These are phyloP conservation scores for Cucurbita maxima DNA, from an alignment of 306 rosid species.

Conservation along the genomic window DNA sequence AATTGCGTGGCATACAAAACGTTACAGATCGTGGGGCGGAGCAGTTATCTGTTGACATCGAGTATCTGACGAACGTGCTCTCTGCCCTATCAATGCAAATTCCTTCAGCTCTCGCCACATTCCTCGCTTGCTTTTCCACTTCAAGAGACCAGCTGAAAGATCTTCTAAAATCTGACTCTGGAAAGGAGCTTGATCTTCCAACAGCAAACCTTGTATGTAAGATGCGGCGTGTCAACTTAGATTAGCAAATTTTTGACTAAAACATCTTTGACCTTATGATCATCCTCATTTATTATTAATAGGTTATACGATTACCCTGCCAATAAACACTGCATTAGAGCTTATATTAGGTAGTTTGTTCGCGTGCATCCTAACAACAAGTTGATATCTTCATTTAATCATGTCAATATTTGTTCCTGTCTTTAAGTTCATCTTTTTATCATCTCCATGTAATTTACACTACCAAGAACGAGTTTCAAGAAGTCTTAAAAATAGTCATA, in stretches of 20 bases:
- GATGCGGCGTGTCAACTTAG: slow-evolving; percentile 61
- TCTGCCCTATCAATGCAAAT: slow-evolving; percentile 87
- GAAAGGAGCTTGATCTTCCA: slow-evolving; percentile 63
- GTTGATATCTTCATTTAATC: background rate
- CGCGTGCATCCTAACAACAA: background rate
- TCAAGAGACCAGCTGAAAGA: slow-evolving; percentile 71
- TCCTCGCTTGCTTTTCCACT: slow-evolving; percentile 63
- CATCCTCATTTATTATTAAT: background rate
- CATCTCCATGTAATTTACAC: background rate
- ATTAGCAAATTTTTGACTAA: slow-evolving; percentile 7
- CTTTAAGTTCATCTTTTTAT: background rate
- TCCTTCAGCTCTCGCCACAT: slow-evolving; percentile 62
- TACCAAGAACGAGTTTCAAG: background rate
- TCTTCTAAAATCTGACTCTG: slow-evolving; percentile 50
- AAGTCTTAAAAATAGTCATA: background rate
- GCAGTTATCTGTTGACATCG: slow-evolving; percentile 82
- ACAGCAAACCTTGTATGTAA: slow-evolving; percentile 84
- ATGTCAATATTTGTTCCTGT: background rate
- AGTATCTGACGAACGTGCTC: slow-evolving; percentile 84
- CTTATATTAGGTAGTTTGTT: background rate
- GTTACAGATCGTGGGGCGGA: slow-evolving; percentile 86
- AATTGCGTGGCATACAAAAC: slow-evolving; percentile 70
- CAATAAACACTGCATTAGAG: background rate
- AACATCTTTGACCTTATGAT: background rate
- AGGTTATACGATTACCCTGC: background rate